Evolutionary conservation across 1,284 basidiomycete genomes (phyloP).

Genomic region (Moesziomyces parantarcticus): DNA sequence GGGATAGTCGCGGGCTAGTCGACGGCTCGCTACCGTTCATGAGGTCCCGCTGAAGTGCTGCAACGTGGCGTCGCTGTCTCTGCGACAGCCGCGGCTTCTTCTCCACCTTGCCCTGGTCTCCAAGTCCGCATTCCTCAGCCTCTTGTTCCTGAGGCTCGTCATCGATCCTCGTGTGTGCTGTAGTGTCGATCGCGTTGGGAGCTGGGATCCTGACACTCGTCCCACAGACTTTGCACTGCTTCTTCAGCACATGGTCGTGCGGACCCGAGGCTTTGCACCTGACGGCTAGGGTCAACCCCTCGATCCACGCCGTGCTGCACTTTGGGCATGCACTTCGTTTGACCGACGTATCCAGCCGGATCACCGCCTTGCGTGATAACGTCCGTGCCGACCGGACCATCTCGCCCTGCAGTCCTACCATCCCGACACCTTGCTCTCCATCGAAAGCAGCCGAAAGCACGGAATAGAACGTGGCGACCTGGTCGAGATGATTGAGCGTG

Average conservation of each 20-base stretch:
- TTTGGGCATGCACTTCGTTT: conserved; percentile 18
- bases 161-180: too few species aligned
- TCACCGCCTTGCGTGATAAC: conserved; percentile 37
- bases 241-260: conserved; percentile 32
- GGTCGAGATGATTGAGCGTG: conserved; percentile 41
- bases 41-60: conserved; percentile 17
- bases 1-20: not conserved
- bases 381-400: conserved; percentile 22
- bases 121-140: not conserved
- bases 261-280: conserved; percentile 26
- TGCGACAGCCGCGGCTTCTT: conserved; percentile 13
- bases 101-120: not conserved
- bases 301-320: conserved; percentile 24
- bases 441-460: conserved; percentile 2
- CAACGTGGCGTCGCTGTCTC: conserved; percentile 19
- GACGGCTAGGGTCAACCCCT: conserved; percentile 24
- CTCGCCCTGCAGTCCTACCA: conserved; percentile 13
- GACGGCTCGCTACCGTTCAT: not conserved
- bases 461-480: conserved; percentile 37
- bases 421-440: not conserved
- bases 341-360: conserved; percentile 28
- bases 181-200: conserved; percentile 1
- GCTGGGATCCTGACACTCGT: conserved; percentile 19
- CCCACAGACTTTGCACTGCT: conserved; percentile 24
- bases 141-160: too few species aligned